Evolutionary conservation across 805 yeast species (phyloP).

Genomic region (Metschnikowia peoriensis): DNA sequence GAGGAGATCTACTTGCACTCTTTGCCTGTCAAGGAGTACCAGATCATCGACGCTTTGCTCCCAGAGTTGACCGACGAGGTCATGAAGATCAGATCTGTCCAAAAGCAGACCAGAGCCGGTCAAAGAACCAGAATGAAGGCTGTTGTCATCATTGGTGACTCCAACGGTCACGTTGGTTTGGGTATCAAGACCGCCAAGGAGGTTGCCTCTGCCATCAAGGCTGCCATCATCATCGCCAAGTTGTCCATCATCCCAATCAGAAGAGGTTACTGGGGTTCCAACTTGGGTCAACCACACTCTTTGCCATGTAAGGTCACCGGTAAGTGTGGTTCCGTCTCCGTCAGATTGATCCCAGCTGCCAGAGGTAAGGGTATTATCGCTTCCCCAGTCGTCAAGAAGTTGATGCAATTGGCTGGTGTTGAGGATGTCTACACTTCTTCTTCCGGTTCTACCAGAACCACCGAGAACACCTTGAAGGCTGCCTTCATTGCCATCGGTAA

Average conservation of each 20-base stretch:
- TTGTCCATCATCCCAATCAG: conserved; percentile 98
- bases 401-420: conserved; percentile 98
- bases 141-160: conserved; percentile 98
- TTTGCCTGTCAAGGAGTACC: conserved; percentile 99
- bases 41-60: conserved; percentile 93
- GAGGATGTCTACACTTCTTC: conserved; percentile 99
- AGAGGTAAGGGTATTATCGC: conserved; percentile 99
- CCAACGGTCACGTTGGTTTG: conserved; percentile 99
- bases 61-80: conserved; percentile 98
- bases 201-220: conserved; percentile 99
- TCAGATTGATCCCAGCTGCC: conserved; percentile 99
- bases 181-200: conserved; percentile 99
- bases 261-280: conserved; percentile 99
- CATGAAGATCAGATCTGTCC: conserved; percentile 99
- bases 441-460: conserved; percentile 98
- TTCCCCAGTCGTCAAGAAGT: conserved; percentile 98
- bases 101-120: conserved; percentile 99
- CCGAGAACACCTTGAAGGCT: conserved; percentile 99
- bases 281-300: conserved; percentile 99
- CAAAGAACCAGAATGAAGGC: conserved; percentile 99
- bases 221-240: conserved; percentile 99
- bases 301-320: conserved; percentile 97
- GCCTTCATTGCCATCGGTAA: conserved; percentile 99
- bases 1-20: conserved; percentile 99
- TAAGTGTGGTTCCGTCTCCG: conserved; percentile 99